Percentiles rank a stretch among this genome's conserved stretches.
These are phyloP conservation scores for Tetrapisispora namnaoensis DNA, from an alignment of 805 yeast genomes.

Conservation along the genomic window DNA sequence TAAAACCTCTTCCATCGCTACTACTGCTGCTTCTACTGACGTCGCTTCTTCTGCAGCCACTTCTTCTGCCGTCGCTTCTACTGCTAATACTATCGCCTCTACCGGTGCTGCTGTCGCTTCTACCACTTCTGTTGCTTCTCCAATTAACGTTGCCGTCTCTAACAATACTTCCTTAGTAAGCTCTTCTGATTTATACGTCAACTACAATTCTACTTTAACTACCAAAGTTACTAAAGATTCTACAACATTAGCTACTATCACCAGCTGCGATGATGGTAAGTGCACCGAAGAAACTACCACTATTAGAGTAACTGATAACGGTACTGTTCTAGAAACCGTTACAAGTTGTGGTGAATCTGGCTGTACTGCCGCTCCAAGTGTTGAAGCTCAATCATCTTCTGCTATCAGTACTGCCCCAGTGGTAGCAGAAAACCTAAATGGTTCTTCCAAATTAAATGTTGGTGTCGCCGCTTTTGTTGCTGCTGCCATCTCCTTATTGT, in stretches of 20 bases:
- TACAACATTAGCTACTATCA: conserved; percentile 18
- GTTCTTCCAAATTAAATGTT: conserved; percentile 3
- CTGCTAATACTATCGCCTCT: not conserved
- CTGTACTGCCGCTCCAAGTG: not conserved
- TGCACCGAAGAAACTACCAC: conserved; percentile 23
- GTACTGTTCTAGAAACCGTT: conserved; percentile 7
- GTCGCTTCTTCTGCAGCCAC: conserved; percentile 1
- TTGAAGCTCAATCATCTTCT: not conserved
- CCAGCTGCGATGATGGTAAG: conserved; percentile 27
- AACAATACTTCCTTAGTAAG: too few relatives aligned
- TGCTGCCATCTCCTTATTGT: conserved; percentile 6
- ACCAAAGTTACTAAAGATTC: not conserved
- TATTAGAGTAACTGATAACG: conserved; percentile 11
- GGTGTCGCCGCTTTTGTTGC: conserved; percentile 7
- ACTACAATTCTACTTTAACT: conserved; percentile 10
- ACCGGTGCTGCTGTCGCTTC: conserved; percentile 4
- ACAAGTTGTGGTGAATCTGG: conserved; percentile 7
- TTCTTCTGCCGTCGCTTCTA: not conserved
- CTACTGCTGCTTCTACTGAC: not conserved
- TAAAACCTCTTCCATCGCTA: not conserved
- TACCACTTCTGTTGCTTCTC: not conserved
- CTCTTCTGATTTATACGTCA: too few relatives aligned
- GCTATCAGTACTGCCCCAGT: not conserved
- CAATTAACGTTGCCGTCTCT: conserved; percentile 5
- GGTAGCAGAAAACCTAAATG: conserved; percentile 5